Conservation (phyloP, 176 grass and related monocot genomes). For the Triticum dicoccoides region DNA sequence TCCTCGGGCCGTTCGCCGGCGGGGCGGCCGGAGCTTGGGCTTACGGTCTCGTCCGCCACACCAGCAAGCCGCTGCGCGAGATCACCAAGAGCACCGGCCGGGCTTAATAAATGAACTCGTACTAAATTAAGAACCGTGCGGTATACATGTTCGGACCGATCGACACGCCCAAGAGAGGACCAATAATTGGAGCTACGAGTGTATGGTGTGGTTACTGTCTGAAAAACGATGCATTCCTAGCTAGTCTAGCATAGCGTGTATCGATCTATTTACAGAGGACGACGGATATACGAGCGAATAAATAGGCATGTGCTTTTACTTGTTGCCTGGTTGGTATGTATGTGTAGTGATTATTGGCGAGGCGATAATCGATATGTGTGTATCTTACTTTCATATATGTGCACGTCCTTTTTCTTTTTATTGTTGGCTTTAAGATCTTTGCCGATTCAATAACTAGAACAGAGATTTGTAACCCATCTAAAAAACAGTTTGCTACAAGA, state of each 20-base stretch:
- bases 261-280: not conserved
- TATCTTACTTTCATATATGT: no score
- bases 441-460: no score
- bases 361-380: not conserved
- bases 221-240: not conserved
- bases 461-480: no score
- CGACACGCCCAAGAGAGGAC: not conserved
- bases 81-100: slow-evolving; percentile 24
- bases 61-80: slow-evolving; percentile 54
- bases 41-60: slow-evolving; percentile 67
- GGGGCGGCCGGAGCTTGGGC: slow-evolving; percentile 63
- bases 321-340: not conserved
- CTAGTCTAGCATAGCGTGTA: not conserved
- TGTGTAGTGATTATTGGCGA: not conserved
- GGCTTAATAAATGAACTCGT: not conserved
- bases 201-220: not conserved
- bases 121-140: not conserved
- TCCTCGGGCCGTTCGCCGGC: slow-evolving; percentile 65
- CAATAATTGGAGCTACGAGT: not conserved
- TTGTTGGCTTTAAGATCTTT: not conserved
- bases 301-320: not conserved
- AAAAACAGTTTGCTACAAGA: no score
- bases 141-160: not conserved
- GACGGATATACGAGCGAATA: not conserved
- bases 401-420: not conserved